Conservation (phyloP, 1,139 yeast genomes). For the Saccharomyces pastorianus region DNA sequence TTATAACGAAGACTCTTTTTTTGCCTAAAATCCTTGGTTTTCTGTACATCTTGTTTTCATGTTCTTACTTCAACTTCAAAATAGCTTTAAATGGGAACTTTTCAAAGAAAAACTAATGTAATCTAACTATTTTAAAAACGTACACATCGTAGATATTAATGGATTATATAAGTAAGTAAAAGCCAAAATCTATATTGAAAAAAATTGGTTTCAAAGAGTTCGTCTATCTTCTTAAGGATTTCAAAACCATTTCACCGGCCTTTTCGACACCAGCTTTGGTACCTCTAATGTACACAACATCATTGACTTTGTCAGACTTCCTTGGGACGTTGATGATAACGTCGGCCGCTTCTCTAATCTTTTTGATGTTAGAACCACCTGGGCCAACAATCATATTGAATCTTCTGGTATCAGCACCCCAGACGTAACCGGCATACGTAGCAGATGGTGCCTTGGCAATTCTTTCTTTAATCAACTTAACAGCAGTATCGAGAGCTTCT, state of each 20-base stretch:
- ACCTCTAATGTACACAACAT: slow-evolving; percentile 40
- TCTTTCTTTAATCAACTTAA: slow-evolving; percentile 29
- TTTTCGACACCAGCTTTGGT: slow-evolving; percentile 34
- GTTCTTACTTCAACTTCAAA: not conserved
- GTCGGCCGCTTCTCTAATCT: slow-evolving; percentile 50
- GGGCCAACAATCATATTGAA: slow-evolving; percentile 65
- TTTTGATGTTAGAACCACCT: slow-evolving; percentile 58
- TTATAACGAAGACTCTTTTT: not conserved
- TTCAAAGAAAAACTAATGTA: not conserved
- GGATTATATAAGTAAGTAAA: not conserved
- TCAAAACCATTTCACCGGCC: slow-evolving; percentile 36
- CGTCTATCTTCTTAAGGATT: slow-evolving; percentile 15
- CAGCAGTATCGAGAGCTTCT: slow-evolving; percentile 25
- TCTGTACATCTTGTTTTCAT: not conserved
- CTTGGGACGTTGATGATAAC: slow-evolving; percentile 60
- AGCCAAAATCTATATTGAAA: not conserved
- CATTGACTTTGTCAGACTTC: slow-evolving; percentile 41
- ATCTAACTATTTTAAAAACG: not conserved
- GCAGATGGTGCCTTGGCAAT: slow-evolving; percentile 32
- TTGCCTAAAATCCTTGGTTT: too few relatives aligned
- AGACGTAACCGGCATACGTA: slow-evolving; percentile 41
- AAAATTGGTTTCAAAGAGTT: not conserved
- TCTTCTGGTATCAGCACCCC: slow-evolving; percentile 38
- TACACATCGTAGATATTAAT: slow-evolving; percentile 1
- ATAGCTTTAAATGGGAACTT: not conserved